Percentiles rank a stretch among this genome's conserved stretches.
Evolutionary conservation across 2,329 filamentous ascomycete species (phyloP).

Genomic region (Colletotrichum graminicola): DNA sequence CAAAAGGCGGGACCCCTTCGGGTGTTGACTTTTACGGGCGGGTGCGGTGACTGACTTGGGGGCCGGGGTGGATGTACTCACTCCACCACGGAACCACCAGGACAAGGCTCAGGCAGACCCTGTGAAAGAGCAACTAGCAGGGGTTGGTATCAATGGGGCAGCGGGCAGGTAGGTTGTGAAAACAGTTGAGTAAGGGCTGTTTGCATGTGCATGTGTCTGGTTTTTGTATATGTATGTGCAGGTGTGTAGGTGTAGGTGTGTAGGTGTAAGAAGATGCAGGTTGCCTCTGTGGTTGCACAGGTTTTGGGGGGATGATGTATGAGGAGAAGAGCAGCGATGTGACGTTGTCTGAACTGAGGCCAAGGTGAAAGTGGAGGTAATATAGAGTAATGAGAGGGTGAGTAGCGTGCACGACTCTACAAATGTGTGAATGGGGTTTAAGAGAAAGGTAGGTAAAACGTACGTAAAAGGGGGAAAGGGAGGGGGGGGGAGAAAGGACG

Average conservation of each 20-base stretch:
- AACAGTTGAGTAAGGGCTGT: slow-evolving; percentile 11
- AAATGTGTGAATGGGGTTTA: slow-evolving; percentile 16
- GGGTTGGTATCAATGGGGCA: background rate
- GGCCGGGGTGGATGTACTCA: background rate
- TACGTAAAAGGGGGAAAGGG: slow-evolving; percentile 25
- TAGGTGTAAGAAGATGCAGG: slow-evolving; percentile 13
- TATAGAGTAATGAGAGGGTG: slow-evolving; percentile 33
- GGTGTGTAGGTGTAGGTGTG: background rate
- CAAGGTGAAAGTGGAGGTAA: slow-evolving; percentile 36
- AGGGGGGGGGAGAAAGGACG: slow-evolving; percentile 5
- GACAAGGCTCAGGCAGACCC: slow-evolving; percentile 2
- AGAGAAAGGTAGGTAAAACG: slow-evolving; percentile 34
- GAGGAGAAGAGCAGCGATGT: slow-evolving; percentile 22
- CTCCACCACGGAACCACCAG: slow-evolving; percentile 18
- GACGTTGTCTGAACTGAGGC: slow-evolving; percentile 24
- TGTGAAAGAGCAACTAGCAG: slow-evolving; percentile 28
- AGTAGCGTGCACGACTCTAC: slow-evolving; percentile 24
- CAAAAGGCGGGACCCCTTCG: slow-evolving; percentile 33
- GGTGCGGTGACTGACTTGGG: slow-evolving; percentile 12
- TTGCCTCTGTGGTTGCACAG: background rate
- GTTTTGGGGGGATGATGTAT: slow-evolving; percentile 17
- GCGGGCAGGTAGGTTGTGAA: background rate
- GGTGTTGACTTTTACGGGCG: slow-evolving; percentile 39
- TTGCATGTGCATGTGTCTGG: slow-evolving; percentile 25
- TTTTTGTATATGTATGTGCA: slow-evolving; percentile 1